A percentile compares a stretch with the other conserved stretches of the same genome.
phyloP scores from a whole-genome alignment of 179 eudicot species.

The Spinacia oleracea region DNA sequence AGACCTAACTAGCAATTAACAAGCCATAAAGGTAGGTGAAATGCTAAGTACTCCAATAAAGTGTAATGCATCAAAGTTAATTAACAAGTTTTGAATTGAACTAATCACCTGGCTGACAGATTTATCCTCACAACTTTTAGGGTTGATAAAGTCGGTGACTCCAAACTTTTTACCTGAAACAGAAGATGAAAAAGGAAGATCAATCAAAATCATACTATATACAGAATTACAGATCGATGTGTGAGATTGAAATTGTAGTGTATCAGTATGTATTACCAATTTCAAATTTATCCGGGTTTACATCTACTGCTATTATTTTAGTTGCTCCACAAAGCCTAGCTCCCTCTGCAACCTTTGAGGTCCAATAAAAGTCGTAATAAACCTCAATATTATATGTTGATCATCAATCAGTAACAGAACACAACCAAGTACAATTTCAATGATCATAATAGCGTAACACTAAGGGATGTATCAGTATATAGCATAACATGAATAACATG shows the following conservation, averaged over 20 bases:
- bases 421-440: too few relatives aligned
- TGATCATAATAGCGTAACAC: too few relatives aligned
- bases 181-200: neutral
- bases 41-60: neutral
- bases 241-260: neutral
- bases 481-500: neutral
- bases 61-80: too few relatives aligned
- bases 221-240: too few relatives aligned
- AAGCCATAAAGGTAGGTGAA: too few relatives aligned
- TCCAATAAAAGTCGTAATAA: neutral
- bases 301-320: constrained; percentile 82
- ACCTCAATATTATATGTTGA: neutral
- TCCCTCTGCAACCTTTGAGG: constrained; percentile 84
- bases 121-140: constrained; percentile 30
- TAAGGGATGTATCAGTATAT: too few relatives aligned
- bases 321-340: constrained; percentile 83
- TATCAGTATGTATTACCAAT: constrained; percentile 58
- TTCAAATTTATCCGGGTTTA: constrained; percentile 70
- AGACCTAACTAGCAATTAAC: neutral
- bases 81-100: neutral
- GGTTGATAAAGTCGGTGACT: constrained; percentile 74
- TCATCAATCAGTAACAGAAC: neutral
- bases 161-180: constrained; percentile 73
- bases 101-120: constrained; percentile 62
- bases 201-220: neutral